Conservation (phyloP, 2,329 filamentous ascomycete genomes). For the Cryoendolithus antarcticus region DNA sequence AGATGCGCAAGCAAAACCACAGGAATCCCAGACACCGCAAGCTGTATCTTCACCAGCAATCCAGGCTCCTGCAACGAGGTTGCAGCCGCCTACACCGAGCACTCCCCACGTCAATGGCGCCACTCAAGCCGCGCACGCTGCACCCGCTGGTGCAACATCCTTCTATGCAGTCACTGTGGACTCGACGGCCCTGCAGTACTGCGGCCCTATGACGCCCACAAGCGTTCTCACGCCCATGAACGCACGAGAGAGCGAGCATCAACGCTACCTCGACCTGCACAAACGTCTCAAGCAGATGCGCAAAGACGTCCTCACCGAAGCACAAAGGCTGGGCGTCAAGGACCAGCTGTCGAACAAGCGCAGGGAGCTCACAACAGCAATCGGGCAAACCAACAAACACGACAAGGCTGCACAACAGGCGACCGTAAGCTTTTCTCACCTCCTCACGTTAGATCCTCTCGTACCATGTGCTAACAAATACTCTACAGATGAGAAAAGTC, state of each 20-base stretch:
- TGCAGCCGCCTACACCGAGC: no score
- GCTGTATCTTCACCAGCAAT: no score
- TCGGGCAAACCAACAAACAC: conserved; percentile 56
- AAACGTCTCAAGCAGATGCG: conserved; percentile 51
- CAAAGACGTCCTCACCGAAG: conserved; percentile 41
- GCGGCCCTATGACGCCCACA: background rate
- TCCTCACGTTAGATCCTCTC: background rate
- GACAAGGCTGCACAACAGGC: conserved; percentile 50
- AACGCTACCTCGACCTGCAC: conserved; percentile 47
- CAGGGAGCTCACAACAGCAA: conserved; percentile 47
- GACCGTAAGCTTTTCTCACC: conserved; percentile 33
- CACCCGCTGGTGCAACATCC: background rate
- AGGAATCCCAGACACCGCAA: no score
- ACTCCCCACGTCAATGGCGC: no score
- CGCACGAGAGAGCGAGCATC: conserved; percentile 31
- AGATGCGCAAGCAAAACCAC: no score
- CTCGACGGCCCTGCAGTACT: background rate
- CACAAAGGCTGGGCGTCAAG: conserved; percentile 46
- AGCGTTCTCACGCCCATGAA: conserved; percentile 2
- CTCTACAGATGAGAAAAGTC: conserved; percentile 36
- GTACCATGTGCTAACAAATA: conserved; percentile 1
- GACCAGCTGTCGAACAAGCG: conserved; percentile 48
- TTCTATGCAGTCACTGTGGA: background rate
- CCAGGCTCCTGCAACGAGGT: no score
- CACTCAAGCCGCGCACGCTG: background rate